Conservation (phyloP, 2,329 filamentous ascomycete species). For the Claviceps arundinis region DNA sequence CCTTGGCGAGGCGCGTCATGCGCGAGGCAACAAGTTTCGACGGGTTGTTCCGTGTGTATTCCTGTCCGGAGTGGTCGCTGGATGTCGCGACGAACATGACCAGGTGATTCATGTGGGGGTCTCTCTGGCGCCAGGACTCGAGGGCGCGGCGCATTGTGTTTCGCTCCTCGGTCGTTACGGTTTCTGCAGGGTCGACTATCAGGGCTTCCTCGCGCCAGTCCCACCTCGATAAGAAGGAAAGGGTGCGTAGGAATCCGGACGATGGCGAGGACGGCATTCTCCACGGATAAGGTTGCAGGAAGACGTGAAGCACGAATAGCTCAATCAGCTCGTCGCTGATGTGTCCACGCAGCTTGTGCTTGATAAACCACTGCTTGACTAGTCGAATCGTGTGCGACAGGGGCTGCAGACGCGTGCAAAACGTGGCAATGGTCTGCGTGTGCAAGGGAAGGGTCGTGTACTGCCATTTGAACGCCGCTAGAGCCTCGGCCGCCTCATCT, state of each 20-base stretch:
- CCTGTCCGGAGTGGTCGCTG: slow-evolving; percentile 61
- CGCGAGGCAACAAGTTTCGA: slow-evolving; percentile 73
- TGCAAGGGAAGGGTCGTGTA: slow-evolving; percentile 65
- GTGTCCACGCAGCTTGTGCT: slow-evolving; percentile 66
- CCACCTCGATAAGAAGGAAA: slow-evolving; percentile 74
- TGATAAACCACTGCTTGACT: slow-evolving; percentile 78
- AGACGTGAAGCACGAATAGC: slow-evolving; percentile 63
- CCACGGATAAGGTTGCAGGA: slow-evolving; percentile 75
- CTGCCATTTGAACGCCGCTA: slow-evolving; percentile 56
- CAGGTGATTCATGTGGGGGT: slow-evolving; percentile 75
- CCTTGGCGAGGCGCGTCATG: slow-evolving; percentile 69
- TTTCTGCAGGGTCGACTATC: slow-evolving; percentile 55
- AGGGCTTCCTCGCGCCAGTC: slow-evolving; percentile 81
- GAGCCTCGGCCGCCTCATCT: slow-evolving; percentile 54
- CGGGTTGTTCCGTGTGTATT: slow-evolving; percentile 61
- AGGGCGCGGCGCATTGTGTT: slow-evolving; percentile 56
- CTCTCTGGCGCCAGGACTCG: slow-evolving; percentile 73
- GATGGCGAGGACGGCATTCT: slow-evolving; percentile 59
- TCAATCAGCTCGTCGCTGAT: slow-evolving; percentile 74
- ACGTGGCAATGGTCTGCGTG: slow-evolving; percentile 66
- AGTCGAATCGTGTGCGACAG: slow-evolving; percentile 74
- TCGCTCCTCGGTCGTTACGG: slow-evolving; percentile 48
- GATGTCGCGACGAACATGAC: slow-evolving; percentile 73
- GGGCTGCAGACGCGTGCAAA: slow-evolving; percentile 66
- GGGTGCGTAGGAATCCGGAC: slow-evolving; percentile 68